A percentile compares a stretch with the other conserved stretches of the same genome.
phyloP scores from a whole-genome alignment of 108 stramenopile species.

The Nitzschia palea region DNA sequence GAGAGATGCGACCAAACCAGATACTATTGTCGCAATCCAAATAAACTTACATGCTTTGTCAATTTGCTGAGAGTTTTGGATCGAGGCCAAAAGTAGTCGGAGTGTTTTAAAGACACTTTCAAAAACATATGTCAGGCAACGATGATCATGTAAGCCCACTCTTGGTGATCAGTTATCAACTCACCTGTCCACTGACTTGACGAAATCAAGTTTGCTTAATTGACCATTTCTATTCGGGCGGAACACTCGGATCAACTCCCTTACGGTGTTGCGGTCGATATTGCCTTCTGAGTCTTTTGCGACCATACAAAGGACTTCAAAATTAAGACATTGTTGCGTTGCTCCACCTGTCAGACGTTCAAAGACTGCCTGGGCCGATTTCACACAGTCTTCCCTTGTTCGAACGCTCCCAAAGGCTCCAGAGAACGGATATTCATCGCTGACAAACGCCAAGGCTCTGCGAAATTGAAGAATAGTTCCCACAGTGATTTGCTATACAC shows the following conservation, averaged over 20 bases:
- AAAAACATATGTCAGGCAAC: background rate
- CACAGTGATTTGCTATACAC: slow-evolving; percentile 13
- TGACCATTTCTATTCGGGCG: slow-evolving; percentile 58
- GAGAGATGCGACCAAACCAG: too few species aligned
- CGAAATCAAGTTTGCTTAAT: slow-evolving; percentile 36
- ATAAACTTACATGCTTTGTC: slow-evolving; percentile 41
- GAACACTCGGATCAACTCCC: slow-evolving; percentile 49
- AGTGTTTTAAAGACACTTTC: slow-evolving; percentile 60
- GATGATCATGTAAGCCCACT: background rate
- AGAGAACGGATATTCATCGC: slow-evolving; percentile 43
- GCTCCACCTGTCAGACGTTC: slow-evolving; percentile 23
- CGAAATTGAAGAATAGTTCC: slow-evolving; percentile 50
- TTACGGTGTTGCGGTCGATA: slow-evolving; percentile 40
- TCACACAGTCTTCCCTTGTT: slow-evolving; percentile 47
- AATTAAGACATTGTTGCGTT: slow-evolving; percentile 30
- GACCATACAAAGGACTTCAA: slow-evolving; percentile 43
- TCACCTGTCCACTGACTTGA: slow-evolving; percentile 27
- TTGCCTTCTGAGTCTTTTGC: slow-evolving; percentile 39
- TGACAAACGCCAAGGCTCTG: slow-evolving; percentile 42
- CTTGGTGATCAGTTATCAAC: background rate
- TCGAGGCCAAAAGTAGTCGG: slow-evolving; percentile 58
- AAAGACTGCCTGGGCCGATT: slow-evolving; percentile 36
- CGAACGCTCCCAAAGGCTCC: slow-evolving; percentile 41
- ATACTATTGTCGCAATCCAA: too few species aligned
- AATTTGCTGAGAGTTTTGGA: slow-evolving; percentile 53